phyloP scores from a whole-genome alignment of 148 eudicot species.

The Limonium bicolor region DNA sequence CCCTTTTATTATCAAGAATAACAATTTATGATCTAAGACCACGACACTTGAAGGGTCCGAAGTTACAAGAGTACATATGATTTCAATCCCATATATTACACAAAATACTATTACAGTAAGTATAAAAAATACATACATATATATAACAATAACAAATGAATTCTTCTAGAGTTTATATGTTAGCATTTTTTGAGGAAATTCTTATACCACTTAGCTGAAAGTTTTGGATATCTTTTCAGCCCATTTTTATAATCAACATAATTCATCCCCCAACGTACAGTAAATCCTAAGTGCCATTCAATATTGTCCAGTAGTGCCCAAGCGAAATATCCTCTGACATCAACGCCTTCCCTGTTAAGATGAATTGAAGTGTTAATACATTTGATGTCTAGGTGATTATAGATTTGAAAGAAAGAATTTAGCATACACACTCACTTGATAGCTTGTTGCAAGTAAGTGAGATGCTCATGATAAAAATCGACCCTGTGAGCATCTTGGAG shows the following conservation, averaged over 20 bases:
- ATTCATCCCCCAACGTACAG: constrained; percentile 17
- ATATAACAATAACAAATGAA: too few relatives aligned
- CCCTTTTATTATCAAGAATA: too few relatives aligned
- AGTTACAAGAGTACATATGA: too few relatives aligned
- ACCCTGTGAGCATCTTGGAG: constrained; percentile 13
- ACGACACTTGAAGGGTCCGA: too few relatives aligned
- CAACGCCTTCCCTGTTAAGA: constrained; percentile 14
- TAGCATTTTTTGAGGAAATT: constrained; percentile 8
- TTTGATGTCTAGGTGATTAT: not conserved
- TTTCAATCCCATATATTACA: too few relatives aligned
- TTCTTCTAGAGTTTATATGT: too few relatives aligned
- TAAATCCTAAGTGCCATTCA: constrained; percentile 23
- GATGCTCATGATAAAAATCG: constrained; percentile 14
- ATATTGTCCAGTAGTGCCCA: constrained; percentile 26
- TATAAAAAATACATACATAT: too few relatives aligned
- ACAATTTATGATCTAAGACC: too few relatives aligned
- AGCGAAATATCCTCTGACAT: constrained; percentile 26
- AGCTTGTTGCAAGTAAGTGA: constrained; percentile 14
- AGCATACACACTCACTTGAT: constrained; percentile 16
- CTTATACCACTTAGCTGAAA: constrained; percentile 19
- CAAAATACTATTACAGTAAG: too few relatives aligned
- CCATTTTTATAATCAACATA: constrained; percentile 20
- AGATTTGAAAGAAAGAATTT: not conserved
- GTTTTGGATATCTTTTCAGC: constrained; percentile 18
- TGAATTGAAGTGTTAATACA: not conserved